A percentile compares a stretch with the other conserved stretches of the same genome.
phyloP scores from a whole-genome alignment of 139 green algal species.

The Eudorina sp. region DNA sequence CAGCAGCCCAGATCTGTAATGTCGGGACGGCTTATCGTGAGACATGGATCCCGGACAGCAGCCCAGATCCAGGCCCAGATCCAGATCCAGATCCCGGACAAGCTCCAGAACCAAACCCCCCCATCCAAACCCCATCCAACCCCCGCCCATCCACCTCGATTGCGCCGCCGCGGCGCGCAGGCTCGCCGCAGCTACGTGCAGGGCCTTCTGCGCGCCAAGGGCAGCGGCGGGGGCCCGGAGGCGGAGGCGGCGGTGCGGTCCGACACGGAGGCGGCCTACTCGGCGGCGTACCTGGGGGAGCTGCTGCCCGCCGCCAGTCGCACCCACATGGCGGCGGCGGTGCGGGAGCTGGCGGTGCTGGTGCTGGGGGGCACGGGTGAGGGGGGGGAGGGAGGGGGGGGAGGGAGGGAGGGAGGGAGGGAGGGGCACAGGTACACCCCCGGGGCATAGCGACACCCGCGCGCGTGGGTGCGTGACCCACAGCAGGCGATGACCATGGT shows the following conservation, averaged over 20 bases:
- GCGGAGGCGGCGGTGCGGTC: constrained; percentile 28
- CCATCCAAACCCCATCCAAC: not conserved
- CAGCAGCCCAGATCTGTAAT: too few species aligned
- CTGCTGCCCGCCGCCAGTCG: constrained; percentile 21
- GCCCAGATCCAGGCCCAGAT: too few species aligned
- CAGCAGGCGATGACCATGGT: too few species aligned
- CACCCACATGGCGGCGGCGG: constrained; percentile 19
- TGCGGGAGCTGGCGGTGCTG: constrained; percentile 41
- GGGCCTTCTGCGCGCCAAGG: constrained; percentile 29
- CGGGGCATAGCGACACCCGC: too few species aligned
- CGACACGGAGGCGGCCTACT: constrained; percentile 25
- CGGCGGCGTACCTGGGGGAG: not conserved
- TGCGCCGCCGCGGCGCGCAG: not conserved
- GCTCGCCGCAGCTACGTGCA: constrained; percentile 22
- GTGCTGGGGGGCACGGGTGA: constrained; percentile 50
- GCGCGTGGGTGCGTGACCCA: too few species aligned
- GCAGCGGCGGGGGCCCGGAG: constrained; percentile 17
- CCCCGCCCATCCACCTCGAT: not conserved
- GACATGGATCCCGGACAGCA: too few species aligned
- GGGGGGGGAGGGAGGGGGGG: not conserved
- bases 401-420: not conserved
- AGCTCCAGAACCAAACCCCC: not conserved
- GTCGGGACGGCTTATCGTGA: too few species aligned
- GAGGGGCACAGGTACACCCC: not conserved
- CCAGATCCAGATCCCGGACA: too few species aligned